Percentiles rank a stretch among this genome's conserved stretches.
phyloP scores from a whole-genome alignment of 2,329 filamentous ascomycete genomes.

The Hymenoscyphus repandus region DNA sequence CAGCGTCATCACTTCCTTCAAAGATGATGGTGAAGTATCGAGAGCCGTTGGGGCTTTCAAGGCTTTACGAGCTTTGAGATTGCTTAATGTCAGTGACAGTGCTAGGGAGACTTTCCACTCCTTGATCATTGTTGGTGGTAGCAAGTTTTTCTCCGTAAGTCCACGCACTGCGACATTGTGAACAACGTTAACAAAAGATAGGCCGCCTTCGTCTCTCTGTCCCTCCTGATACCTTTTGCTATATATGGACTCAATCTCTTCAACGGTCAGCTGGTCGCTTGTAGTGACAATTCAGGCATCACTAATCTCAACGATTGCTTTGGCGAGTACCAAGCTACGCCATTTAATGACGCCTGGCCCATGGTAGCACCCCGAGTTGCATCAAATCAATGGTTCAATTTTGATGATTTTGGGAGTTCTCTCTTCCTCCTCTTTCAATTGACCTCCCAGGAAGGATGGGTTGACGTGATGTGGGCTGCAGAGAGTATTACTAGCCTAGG shows the following conservation, averaged over 20 bases:
- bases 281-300: slow-evolving; percentile 65
- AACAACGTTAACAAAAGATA: slow-evolving; percentile 33
- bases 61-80: slow-evolving; percentile 80
- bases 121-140: slow-evolving; percentile 86
- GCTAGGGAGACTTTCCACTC: slow-evolving; percentile 96
- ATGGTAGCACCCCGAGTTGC: slow-evolving; percentile 79
- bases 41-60: slow-evolving; percentile 95
- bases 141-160: slow-evolving; percentile 67
- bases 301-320: slow-evolving; percentile 66
- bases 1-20: slow-evolving; percentile 79
- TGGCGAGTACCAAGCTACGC: slow-evolving; percentile 72
- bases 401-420: slow-evolving; percentile 90
- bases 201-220: slow-evolving; percentile 85
- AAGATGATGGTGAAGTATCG: slow-evolving; percentile 77
- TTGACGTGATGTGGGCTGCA: slow-evolving; percentile 80
- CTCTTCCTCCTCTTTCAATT: slow-evolving; percentile 98
- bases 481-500: slow-evolving; percentile 76
- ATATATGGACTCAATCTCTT: slow-evolving; percentile 95
- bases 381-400: slow-evolving; percentile 79
- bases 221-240: slow-evolving; percentile 90
- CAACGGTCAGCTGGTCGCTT: slow-evolving; percentile 70
- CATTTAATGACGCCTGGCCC: slow-evolving; percentile 70
- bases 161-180: neutral
- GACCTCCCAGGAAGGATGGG: slow-evolving; percentile 97
- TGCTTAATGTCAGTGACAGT: slow-evolving; percentile 94